Evolutionary conservation across 2,329 filamentous ascomycete genomes (phyloP).

Genomic region (Trichoderma harzianum): DNA sequence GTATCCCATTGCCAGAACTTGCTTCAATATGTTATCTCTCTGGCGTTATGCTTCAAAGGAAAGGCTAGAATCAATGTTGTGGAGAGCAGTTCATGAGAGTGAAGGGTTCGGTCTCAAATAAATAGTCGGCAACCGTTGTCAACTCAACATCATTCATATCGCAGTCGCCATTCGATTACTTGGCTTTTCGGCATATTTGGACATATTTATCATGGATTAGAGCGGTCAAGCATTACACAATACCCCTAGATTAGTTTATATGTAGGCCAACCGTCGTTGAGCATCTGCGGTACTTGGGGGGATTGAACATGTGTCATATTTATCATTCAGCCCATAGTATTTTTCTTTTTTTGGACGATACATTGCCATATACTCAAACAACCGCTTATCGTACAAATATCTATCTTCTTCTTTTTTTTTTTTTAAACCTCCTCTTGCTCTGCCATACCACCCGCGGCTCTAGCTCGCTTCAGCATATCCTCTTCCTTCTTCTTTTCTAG

Average conservation of each 20-base stretch:
- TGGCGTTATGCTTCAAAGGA: conserved; percentile 67
- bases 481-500: conserved; percentile 60
- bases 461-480: conserved; percentile 43
- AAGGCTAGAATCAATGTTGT: conserved; percentile 68
- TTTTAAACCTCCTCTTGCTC: conserved; percentile 32
- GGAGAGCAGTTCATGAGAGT: conserved; percentile 84
- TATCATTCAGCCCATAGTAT: conserved; percentile 1
- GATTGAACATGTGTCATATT: conserved; percentile 13
- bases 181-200: not conserved
- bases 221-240: not conserved
- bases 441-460: conserved; percentile 37
- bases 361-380: conserved; percentile 19
- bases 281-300: not conserved
- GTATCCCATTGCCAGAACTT: conserved; percentile 84
- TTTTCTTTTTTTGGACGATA: not conserved
- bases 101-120: conserved; percentile 89
- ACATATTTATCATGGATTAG: not conserved
- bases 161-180: not conserved
- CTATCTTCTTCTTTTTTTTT: not conserved
- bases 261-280: not conserved
- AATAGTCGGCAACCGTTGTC: conserved; percentile 18
- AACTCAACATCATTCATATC: not conserved
- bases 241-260: not conserved
- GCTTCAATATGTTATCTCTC: conserved; percentile 81
- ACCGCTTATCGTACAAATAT: conserved; percentile 31